These are phyloP conservation scores for Marchantia polymorpha DNA, from an alignment of 225 moss, liverwort and hornwort species.

Conservation along the genomic window DNA sequence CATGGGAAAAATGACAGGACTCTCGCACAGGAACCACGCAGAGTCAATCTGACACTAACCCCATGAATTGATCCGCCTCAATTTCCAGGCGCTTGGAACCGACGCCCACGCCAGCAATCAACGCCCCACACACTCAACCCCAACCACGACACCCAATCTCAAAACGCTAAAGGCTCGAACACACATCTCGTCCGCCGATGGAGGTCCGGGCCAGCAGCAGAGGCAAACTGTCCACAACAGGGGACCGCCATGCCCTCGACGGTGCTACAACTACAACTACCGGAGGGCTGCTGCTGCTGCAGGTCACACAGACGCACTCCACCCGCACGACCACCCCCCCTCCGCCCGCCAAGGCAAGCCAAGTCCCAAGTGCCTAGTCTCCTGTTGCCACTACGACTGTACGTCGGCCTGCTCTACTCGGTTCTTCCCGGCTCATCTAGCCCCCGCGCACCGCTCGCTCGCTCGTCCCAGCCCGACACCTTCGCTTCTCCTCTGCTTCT, in stretches of 20 bases:
- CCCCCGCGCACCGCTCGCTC: background rate
- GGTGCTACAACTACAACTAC: no score
- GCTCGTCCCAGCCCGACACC: background rate
- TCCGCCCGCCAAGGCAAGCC: background rate
- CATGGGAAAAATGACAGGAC: background rate
- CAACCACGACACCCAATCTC: background rate
- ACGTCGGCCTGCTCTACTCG: background rate
- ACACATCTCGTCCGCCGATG: background rate
- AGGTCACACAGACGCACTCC: background rate
- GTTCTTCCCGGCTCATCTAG: background rate
- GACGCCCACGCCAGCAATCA: background rate
- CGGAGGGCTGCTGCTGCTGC: background rate
- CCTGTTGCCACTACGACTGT: background rate
- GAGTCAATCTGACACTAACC: background rate
- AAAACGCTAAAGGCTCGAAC: background rate
- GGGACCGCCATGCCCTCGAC: background rate
- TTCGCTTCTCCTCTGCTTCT: background rate
- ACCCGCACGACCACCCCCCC: background rate
- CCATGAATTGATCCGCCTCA: slow-evolving; percentile 2
- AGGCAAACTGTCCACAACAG: background rate
- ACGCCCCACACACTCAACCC: background rate
- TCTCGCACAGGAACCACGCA: background rate
- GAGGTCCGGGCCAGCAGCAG: background rate
- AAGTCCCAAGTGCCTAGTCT: background rate
- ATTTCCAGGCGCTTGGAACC: background rate